phyloP scores from a whole-genome alignment of 106 monocot genomes.

The Cymbidium sinense region DNA sequence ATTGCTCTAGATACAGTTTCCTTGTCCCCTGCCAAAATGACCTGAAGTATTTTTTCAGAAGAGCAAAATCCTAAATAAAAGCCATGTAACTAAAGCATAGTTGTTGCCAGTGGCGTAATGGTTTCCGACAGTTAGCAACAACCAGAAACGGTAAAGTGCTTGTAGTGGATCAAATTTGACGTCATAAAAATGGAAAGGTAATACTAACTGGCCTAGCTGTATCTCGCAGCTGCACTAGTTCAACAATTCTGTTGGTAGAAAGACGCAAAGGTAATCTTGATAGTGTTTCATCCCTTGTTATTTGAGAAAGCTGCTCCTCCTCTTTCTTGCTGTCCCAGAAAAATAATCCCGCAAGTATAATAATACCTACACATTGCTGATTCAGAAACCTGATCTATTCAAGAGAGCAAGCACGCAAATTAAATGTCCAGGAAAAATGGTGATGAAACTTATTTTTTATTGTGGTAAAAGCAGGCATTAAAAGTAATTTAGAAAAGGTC shows the following conservation, averaged over 20 bases:
- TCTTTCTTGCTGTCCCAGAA: conserved; percentile 96
- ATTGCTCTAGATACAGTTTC: conserved; percentile 64
- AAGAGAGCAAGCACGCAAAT: conserved; percentile 5
- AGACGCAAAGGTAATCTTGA: conserved; percentile 92
- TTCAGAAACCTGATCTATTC: conserved; percentile 75
- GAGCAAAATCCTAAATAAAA: background rate
- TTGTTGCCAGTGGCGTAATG: background rate
- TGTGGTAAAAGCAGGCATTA: too few species aligned
- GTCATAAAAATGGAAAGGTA: background rate
- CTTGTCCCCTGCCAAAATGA: conserved; percentile 91
- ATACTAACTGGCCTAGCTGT: conserved; percentile 82
- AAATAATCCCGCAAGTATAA: conserved; percentile 81
- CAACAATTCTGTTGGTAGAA: conserved; percentile 86
- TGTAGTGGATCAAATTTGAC: background rate
- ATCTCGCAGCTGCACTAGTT: conserved; percentile 91
- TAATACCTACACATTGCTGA: conserved; percentile 80
- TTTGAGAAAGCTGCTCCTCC: conserved; percentile 87
- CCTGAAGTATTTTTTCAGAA: conserved; percentile 51
- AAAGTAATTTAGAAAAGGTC: too few species aligned
- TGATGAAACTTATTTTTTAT: too few species aligned
- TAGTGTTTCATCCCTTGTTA: conserved; percentile 80
- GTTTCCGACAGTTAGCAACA: background rate
- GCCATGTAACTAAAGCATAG: background rate
- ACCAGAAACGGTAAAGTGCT: background rate
- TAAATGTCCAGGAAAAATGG: background rate